Conservation (phyloP, 2,329 filamentous ascomycete species). For the Akanthomyces lecanii region DNA sequence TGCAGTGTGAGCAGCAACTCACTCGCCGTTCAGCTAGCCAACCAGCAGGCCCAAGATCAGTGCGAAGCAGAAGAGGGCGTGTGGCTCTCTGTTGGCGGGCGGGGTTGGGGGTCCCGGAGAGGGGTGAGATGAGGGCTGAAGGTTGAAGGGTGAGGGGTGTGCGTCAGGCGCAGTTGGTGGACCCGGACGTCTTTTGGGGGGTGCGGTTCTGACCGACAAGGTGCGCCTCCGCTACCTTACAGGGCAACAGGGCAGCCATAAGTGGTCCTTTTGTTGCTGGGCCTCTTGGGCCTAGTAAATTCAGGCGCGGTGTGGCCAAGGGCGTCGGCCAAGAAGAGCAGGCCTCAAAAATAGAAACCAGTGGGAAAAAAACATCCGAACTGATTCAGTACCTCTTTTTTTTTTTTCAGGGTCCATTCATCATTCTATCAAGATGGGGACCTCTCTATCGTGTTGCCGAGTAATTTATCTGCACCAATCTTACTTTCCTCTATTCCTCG, state of each 20-base stretch:
- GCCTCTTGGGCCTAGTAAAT: not conserved
- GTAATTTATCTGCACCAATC: not conserved
- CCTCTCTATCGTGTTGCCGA: not conserved
- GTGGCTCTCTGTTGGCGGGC: not conserved
- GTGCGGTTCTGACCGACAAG: not conserved
- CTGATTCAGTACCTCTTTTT: not conserved
- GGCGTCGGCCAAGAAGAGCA: not conserved
- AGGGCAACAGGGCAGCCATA: not conserved
- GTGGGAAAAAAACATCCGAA: not conserved
- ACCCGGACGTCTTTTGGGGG: not conserved
- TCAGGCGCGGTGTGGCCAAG: not conserved
- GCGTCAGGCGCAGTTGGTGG: not conserved
- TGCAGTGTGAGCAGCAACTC: not conserved
- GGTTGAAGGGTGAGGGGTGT: not conserved
- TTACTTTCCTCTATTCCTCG: not conserved
- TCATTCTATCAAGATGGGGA: not conserved
- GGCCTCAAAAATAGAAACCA: constrained; percentile 2
- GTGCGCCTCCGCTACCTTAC: not conserved
- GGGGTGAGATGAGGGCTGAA: not conserved
- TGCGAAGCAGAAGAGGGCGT: not conserved
- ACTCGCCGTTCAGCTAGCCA: not conserved
- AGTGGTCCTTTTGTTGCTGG: too few species aligned
- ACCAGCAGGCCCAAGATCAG: not conserved
- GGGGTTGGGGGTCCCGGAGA: not conserved
- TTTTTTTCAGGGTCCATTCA: not conserved